These are phyloP conservation scores for Glarea lozoyensis DNA, from an alignment of 495 filamentous ascomycete genomes.

Conservation along the genomic window DNA sequence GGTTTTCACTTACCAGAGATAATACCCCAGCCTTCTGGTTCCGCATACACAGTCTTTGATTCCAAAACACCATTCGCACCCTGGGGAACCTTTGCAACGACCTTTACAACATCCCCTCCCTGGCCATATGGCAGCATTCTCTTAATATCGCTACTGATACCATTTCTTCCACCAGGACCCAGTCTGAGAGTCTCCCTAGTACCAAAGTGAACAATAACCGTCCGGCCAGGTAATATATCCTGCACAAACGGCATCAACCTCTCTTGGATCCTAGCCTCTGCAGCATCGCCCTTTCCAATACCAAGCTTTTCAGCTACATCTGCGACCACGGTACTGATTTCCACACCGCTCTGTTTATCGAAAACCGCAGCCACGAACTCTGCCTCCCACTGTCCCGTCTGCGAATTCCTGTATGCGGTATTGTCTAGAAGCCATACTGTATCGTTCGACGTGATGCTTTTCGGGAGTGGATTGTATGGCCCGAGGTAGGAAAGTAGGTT, in stretches of 20 bases:
- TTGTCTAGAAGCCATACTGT: constrained; percentile 88
- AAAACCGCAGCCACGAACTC: constrained; percentile 80
- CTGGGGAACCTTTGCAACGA: constrained; percentile 35
- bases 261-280: constrained; percentile 55
- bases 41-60: constrained; percentile 63
- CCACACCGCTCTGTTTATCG: constrained; percentile 53
- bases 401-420: constrained; percentile 57
- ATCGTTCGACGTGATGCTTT: constrained; percentile 36
- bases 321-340: constrained; percentile 57
- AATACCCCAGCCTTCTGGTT: constrained; percentile 74
- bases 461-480: constrained; percentile 32
- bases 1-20: constrained; percentile 52
- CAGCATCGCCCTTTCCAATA: constrained; percentile 52
- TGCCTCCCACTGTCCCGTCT: constrained; percentile 53
- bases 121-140: constrained; percentile 29
- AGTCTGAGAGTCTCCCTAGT: constrained; percentile 40
- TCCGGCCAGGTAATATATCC: constrained; percentile 57
- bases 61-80: constrained; percentile 37
- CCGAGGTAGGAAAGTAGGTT: constrained; percentile 38
- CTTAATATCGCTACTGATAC: constrained; percentile 55
- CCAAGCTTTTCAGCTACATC: constrained; percentile 63
- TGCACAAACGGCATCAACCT: constrained; percentile 72
- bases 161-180: constrained; percentile 61
- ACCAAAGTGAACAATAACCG: constrained; percentile 49
- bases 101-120: constrained; percentile 33